These are phyloP conservation scores for Lobulomyces angularis DNA, from an alignment of 192 early-diverging fungal genomes.

Conservation along the genomic window DNA sequence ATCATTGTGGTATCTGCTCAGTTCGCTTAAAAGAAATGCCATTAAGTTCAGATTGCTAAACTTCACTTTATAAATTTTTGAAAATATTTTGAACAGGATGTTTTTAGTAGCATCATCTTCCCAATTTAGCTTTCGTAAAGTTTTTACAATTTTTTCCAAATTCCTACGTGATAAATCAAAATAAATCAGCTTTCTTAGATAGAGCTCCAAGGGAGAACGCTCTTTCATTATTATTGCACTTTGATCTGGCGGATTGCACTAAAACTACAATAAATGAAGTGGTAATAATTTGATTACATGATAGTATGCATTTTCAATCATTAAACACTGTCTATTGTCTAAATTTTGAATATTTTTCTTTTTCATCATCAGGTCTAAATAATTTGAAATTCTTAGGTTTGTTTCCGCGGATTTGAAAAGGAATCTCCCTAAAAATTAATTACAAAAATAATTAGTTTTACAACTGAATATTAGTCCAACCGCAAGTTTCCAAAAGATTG, in stretches of 20 bases:
- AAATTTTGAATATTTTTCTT: conserved; percentile 75
- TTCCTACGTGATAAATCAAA: conserved; percentile 62
- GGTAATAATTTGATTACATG: conserved; percentile 28
- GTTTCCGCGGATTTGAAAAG: conserved; percentile 69
- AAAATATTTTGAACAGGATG: conserved; percentile 64
- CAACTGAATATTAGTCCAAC: too few relatives aligned
- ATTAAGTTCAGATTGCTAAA: conserved; percentile 72
- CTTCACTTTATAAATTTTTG: conserved; percentile 89
- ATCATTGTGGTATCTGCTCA: conserved; percentile 68
- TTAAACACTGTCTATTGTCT: conserved; percentile 67
- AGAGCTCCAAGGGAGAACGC: conserved; percentile 72
- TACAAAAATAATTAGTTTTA: too few relatives aligned
- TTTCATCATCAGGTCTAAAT: conserved; percentile 82
- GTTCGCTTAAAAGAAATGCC: conserved; percentile 64
- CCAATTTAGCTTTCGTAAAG: conserved; percentile 83
- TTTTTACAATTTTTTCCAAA: conserved; percentile 48
- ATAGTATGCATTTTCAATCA: conserved; percentile 92
- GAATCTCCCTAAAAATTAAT: too few relatives aligned
- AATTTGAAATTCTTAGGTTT: conserved; percentile 43
- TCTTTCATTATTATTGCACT: conserved; percentile 47
- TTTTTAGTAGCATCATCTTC: conserved; percentile 35
- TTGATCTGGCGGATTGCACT: conserved; percentile 73
- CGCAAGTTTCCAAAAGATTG: conserved; percentile 73
- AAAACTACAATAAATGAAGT: conserved; percentile 5
- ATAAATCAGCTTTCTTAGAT: conserved; percentile 80